A percentile compares a stretch with the other conserved stretches of the same genome.
These are phyloP conservation scores for Penicillium vulpinum DNA, from an alignment of 2,329 filamentous ascomycete genomes.

Conservation along the genomic window DNA sequence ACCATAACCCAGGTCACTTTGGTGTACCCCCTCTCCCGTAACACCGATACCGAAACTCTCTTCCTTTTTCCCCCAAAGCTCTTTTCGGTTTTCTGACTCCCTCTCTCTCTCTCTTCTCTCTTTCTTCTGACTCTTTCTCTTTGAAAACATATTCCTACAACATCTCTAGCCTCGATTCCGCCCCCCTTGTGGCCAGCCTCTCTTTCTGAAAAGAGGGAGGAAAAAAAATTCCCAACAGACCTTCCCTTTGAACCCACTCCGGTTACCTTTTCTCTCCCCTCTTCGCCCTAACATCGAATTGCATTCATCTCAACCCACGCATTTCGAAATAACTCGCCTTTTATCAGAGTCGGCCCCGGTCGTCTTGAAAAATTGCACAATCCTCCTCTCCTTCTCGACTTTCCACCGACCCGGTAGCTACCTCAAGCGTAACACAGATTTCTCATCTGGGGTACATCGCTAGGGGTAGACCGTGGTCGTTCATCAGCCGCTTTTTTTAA, in stretches of 20 bases:
- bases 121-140: not conserved
- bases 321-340: slow-evolving; percentile 6
- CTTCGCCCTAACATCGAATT: slow-evolving; percentile 8
- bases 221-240: not conserved
- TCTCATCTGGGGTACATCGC: slow-evolving; percentile 39
- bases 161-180: slow-evolving; percentile 6
- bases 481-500: slow-evolving; percentile 10
- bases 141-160: not conserved
- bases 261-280: slow-evolving; percentile 4
- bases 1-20: slow-evolving; percentile 5
- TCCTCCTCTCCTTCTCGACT: not conserved
- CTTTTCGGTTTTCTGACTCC: slow-evolving; percentile 6
- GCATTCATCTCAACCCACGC: slow-evolving; percentile 1
- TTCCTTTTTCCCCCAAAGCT: slow-evolving; percentile 12
- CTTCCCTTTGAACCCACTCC: not conserved
- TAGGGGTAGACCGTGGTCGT: slow-evolving; percentile 38
- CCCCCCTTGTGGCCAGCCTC: slow-evolving; percentile 4
- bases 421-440: slow-evolving; percentile 42
- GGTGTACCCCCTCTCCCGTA: slow-evolving; percentile 10
- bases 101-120: not conserved
- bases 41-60: slow-evolving; percentile 17
- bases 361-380: slow-evolving; percentile 9
- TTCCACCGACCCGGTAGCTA: slow-evolving; percentile 32
- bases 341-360: slow-evolving; percentile 6
- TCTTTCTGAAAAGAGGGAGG: slow-evolving; percentile 2